Evolutionary conservation across 2,329 filamentous ascomycete genomes (phyloP).

Genomic region (Cercospora berteroae): DNA sequence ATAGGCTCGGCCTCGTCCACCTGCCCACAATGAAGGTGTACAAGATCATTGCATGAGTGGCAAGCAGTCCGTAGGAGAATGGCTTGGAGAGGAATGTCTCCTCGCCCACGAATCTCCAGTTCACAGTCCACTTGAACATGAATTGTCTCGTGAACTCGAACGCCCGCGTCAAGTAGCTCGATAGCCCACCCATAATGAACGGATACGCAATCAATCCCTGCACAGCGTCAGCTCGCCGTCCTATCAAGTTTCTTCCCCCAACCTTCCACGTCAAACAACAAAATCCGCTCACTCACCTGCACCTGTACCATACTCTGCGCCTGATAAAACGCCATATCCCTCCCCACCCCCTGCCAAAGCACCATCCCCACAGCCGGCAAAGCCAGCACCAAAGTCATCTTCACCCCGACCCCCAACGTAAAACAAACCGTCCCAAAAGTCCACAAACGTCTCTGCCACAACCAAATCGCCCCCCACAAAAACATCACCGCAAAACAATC

Average conservation of each 20-base stretch:
- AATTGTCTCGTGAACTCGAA: constrained; percentile 92
- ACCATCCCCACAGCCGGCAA: constrained; percentile 78
- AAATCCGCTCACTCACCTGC: constrained; percentile 58
- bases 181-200: constrained; percentile 64
- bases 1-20: constrained; percentile 70
- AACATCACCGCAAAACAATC: constrained; percentile 85
- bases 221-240: constrained; percentile 13
- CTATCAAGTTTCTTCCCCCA: background rate
- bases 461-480: constrained; percentile 76
- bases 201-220: constrained; percentile 60
- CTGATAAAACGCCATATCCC: constrained; percentile 63
- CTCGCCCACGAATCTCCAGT: constrained; percentile 94
- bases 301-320: constrained; percentile 71
- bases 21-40: constrained; percentile 62
- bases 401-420: constrained; percentile 79
- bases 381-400: constrained; percentile 86
- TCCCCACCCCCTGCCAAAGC: constrained; percentile 70
- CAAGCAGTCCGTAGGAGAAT: constrained; percentile 68
- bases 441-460: constrained; percentile 74
- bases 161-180: constrained; percentile 73
- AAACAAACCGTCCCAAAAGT: constrained; percentile 69
- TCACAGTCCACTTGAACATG: constrained; percentile 97
- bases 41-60: constrained; percentile 64
- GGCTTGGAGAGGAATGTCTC: constrained; percentile 68
- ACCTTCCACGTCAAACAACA: background rate